Conservation (phyloP, 805 yeast species). For the Spathaspora arborariae region DNA sequence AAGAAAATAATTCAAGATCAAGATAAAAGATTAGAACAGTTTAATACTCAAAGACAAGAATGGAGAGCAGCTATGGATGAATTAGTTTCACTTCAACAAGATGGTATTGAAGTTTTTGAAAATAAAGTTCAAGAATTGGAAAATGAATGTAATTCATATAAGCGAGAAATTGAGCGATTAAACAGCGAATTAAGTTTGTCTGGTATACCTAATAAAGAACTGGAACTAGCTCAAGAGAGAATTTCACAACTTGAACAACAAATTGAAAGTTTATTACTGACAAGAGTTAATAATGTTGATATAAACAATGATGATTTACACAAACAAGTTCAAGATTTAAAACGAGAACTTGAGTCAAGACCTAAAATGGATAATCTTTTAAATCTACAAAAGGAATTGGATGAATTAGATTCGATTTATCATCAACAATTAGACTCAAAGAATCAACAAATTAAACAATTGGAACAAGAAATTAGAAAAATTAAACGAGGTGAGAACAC, state of each 20-base stretch:
- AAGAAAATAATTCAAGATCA: conserved; percentile 13
- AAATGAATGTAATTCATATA: conserved; percentile 7
- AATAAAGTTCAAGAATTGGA: conserved; percentile 40
- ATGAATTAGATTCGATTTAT: conserved; percentile 35
- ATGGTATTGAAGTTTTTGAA: conserved; percentile 47
- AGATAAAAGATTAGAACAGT: conserved; percentile 45
- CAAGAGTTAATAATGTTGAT: background rate
- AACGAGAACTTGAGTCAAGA: conserved; percentile 30
- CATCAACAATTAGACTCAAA: background rate
- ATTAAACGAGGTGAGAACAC: conserved; percentile 8
- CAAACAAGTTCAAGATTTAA: conserved; percentile 23
- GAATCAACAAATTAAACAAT: conserved; percentile 10
- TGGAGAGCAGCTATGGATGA: conserved; percentile 55
- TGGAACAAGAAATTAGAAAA: conserved; percentile 20
- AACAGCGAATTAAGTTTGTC: background rate
- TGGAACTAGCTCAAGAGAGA: conserved; percentile 9
- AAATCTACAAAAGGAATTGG: conserved; percentile 40
- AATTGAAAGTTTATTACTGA: background rate
- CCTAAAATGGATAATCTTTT: conserved; percentile 41
- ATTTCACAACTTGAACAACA: background rate
- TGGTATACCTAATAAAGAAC: background rate
- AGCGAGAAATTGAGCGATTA: background rate
- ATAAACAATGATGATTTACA: background rate
- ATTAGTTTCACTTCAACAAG: conserved; percentile 52
- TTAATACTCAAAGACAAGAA: conserved; percentile 55